phyloP scores from a whole-genome alignment of 169 alveolate species.

The Miamiensis avidus region DNA sequence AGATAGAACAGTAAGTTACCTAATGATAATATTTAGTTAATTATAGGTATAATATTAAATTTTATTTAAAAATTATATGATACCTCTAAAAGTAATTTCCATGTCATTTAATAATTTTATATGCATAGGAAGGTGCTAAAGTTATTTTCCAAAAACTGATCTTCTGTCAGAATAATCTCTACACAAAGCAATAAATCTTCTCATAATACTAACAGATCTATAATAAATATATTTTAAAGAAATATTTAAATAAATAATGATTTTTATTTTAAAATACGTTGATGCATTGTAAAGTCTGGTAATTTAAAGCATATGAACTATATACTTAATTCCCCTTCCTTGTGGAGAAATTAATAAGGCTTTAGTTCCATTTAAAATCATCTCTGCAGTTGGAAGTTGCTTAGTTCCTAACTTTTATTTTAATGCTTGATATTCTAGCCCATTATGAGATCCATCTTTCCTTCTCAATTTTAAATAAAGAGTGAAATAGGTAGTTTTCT shows the following conservation, averaged over 20 bases:
- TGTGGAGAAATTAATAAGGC: constrained; percentile 54
- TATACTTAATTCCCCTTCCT: constrained; percentile 71
- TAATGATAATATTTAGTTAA: not conserved
- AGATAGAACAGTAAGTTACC: constrained; percentile 61
- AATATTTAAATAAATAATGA: not conserved
- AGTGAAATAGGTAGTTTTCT: constrained; percentile 37
- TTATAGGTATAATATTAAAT: no score
- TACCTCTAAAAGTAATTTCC: constrained; percentile 55
- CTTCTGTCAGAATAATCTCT: constrained; percentile 71
- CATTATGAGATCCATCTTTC: constrained; percentile 49
- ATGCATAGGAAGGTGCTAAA: constrained; percentile 53
- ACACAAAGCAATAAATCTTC: constrained; percentile 68
- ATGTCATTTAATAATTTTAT: constrained; percentile 37
- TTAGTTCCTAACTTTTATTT: constrained; percentile 81
- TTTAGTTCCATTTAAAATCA: constrained; percentile 59
- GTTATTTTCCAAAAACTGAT: constrained; percentile 62
- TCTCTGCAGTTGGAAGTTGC: constrained; percentile 80
- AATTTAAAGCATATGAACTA: constrained; percentile 65
- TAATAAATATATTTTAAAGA: not conserved
- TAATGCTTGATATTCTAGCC: constrained; percentile 59
- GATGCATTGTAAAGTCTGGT: constrained; percentile 69
- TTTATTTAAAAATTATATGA: not conserved
- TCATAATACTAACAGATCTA: constrained; percentile 58
- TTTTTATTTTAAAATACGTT: not conserved
- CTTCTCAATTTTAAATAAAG: constrained; percentile 52